Evolutionary conservation across 495 filamentous ascomycete genomes (phyloP).

Genomic region (Pyronema domesticum): DNA sequence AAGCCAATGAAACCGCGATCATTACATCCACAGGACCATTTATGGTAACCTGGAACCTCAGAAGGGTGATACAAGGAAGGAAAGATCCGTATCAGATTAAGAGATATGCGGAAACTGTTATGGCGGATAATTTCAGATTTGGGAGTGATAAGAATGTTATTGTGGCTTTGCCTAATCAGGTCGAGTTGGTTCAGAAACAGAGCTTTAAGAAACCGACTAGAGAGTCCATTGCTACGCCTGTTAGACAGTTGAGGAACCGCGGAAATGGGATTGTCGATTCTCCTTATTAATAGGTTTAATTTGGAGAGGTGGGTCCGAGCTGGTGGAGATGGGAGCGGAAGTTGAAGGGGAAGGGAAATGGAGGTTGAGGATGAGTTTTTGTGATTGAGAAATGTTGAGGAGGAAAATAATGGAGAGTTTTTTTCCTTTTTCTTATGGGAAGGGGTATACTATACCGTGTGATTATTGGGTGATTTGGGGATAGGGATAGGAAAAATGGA

Average conservation of each 20-base stretch:
- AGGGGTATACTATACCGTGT: too few relatives aligned
- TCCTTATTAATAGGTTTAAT: conserved; percentile 16
- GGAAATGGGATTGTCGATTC: conserved; percentile 17
- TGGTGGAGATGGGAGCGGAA: too few relatives aligned
- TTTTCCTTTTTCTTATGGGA: too few relatives aligned
- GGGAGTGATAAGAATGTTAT: conserved; percentile 95
- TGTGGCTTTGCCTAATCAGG: conserved; percentile 87
- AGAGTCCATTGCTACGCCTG: conserved; percentile 65
- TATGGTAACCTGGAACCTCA: conserved; percentile 89
- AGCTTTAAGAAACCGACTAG: conserved; percentile 74
- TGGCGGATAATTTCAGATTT: conserved; percentile 98
- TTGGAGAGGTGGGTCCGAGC: too few relatives aligned
- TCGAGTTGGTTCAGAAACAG: conserved; percentile 80
- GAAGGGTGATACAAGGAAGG: conserved; percentile 59
- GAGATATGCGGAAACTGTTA: conserved; percentile 83
- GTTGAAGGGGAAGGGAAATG: too few relatives aligned
- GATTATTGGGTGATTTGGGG: too few relatives aligned
- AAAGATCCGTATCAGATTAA: conserved; percentile 92
- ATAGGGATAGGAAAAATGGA: too few relatives aligned
- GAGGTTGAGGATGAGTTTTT: too few relatives aligned
- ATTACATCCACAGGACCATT: conserved; percentile 95
- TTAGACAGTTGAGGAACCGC: conserved; percentile 17
- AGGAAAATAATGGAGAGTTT: too few relatives aligned
- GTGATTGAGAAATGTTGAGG: too few relatives aligned
- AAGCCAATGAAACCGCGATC: conserved; percentile 67